Evolutionary conservation across 768 basidiomycete species (phyloP), one percentile per base, ranked within the genome.

Genomic region (Leccinum pellstonianum): DNA sequence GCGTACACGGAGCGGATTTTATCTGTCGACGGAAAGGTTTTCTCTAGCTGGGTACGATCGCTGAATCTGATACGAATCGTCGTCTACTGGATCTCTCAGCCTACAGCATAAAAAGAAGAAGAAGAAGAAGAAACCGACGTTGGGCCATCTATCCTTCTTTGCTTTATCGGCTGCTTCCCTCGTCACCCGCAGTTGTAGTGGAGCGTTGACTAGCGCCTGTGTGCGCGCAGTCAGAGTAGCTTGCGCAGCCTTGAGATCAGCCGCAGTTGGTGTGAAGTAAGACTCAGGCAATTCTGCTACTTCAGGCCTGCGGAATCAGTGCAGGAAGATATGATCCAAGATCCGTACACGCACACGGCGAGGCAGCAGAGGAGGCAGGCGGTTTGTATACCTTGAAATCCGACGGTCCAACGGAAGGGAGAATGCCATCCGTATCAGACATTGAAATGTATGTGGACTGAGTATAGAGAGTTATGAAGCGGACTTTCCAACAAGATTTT

Each of bases 1-100:
- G 89, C 90, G 70, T 96, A 95, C 9, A 96, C 84, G 3, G 87
- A 79, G 53, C 83, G 82, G 54, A 96, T 92, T 71, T 90, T 94
- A 73, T 86, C 84, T 4, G 82, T 82, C 6, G 93, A 94, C 3
- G 85, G 80, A 68, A 95, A 95, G 0, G 75, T 74, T 65, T 84
- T 86, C 75, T 96, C 93, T 14, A 96, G 79, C 68, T 89, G 86
- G 2, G 86, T 91, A 52, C 88, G 82, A 73, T 95, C 91, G 21
- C 85, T 77, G 74, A 95, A 96, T 66, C 83, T 83, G 64, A 96
- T 74, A 19, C 94, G 85, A 64, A 96, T 90, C 3, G 81, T 89
- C 2, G 91, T 92, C 91, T 95, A 64, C 14, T 43, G 54, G 35
- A 51, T 31, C 48, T 76, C 47, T 76, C 49, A 67, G 64, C 31